A percentile compares a stretch with the other conserved stretches of the same genome.
Conservation (phyloP, 306 rosid genomes). For the Dalbergia oliveri region DNA sequence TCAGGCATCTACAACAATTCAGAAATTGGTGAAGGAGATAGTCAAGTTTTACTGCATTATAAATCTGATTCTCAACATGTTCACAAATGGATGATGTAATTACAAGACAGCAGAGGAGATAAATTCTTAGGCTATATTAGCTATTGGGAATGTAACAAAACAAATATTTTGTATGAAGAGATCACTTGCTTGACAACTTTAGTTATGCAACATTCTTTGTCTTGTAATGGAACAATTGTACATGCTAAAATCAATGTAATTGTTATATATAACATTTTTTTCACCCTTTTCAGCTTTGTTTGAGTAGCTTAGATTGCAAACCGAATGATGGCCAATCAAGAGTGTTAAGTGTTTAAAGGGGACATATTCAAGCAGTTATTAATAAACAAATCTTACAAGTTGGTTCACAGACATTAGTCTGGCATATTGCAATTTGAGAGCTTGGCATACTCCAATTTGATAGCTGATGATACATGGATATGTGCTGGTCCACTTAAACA, state of each 20-base stretch:
- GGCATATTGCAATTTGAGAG: neutral
- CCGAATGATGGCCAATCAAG: neutral
- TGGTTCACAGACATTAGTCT: neutral
- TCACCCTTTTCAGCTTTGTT: neutral
- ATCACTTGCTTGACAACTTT: conserved; percentile 25
- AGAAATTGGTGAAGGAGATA: conserved; percentile 35
- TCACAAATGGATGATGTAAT: conserved; percentile 8
- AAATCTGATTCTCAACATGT: conserved; percentile 36
- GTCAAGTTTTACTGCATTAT: conserved; percentile 17
- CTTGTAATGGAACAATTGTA: conserved; percentile 33
- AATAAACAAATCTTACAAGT: neutral
- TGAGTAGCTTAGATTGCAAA: neutral
- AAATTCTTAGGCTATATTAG: conserved; percentile 14
- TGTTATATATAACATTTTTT: conserved; percentile 9
- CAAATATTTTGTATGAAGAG: conserved; percentile 22
- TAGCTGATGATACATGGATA: neutral
- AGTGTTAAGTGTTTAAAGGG: too few species aligned
- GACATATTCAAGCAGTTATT: neutral
- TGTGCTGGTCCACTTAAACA: neutral
- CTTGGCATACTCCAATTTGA: neutral
- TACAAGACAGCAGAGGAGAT: neutral
- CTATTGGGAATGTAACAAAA: neutral
- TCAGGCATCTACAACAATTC: conserved; percentile 30
- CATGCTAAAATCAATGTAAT: conserved; percentile 23
- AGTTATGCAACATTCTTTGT: conserved; percentile 8